phyloP scores from a whole-genome alignment of 768 basidiomycete species.

The Mycena capillaripes region DNA sequence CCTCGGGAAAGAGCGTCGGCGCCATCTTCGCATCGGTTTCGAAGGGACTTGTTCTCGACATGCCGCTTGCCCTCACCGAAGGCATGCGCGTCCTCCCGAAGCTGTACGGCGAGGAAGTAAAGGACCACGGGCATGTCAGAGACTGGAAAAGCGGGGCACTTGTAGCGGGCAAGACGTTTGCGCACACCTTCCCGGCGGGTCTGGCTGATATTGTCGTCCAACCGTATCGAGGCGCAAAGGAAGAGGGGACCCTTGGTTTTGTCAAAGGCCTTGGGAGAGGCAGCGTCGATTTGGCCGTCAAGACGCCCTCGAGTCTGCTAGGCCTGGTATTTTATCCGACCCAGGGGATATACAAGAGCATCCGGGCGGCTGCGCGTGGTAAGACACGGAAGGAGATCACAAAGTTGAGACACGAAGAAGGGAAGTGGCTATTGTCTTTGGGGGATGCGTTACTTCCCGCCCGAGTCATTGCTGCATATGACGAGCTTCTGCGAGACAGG shows the following conservation, averaged over 20 bases:
- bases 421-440: constrained; percentile 22
- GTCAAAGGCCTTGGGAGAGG: constrained; percentile 37
- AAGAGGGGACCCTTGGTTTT: constrained; percentile 30
- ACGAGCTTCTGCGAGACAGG: neutral
- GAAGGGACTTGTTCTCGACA: constrained; percentile 47
- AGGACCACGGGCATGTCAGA: constrained; percentile 48
- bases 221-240: constrained; percentile 35
- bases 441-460: neutral
- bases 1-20: constrained; percentile 49
- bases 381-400: constrained; percentile 12
- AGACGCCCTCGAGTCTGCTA: constrained; percentile 27
- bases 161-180: constrained; percentile 54
- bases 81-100: constrained; percentile 52
- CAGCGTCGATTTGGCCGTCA: neutral
- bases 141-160: constrained; percentile 51
- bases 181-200: constrained; percentile 22
- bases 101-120: constrained; percentile 51
- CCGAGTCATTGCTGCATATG: constrained; percentile 15
- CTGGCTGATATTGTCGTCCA: constrained; percentile 29
- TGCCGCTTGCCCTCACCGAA: constrained; percentile 48
- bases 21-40: constrained; percentile 38
- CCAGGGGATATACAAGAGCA: constrained; percentile 43
- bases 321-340: constrained; percentile 44
- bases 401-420: constrained; percentile 14
- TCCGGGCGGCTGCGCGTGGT: constrained; percentile 28